phyloP scores from a whole-genome alignment of 2,329 filamentous ascomycete genomes.

The Talaromyces sp. region DNA sequence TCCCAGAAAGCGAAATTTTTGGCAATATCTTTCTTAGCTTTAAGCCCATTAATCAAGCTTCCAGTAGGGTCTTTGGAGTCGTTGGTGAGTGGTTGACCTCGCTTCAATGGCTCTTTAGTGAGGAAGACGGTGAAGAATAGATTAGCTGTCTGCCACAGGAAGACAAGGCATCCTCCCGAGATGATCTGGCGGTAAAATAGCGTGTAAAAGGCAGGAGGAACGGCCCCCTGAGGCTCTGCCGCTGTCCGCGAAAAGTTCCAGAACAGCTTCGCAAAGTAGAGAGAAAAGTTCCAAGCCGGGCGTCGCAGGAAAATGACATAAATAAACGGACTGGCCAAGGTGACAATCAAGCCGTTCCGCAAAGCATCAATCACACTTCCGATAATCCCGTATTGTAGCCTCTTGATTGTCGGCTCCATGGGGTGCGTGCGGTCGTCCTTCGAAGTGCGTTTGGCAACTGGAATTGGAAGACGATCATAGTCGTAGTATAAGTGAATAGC shows the following conservation, averaged over 20 bases:
- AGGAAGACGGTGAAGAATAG: conserved; percentile 76
- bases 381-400: conserved; percentile 37
- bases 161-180: conserved; percentile 64
- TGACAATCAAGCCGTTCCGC: conserved; percentile 40
- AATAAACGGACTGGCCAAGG: conserved; percentile 50
- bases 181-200: conserved; percentile 56
- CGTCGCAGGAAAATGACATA: conserved; percentile 64
- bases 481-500: conserved; percentile 68
- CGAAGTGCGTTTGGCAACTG: conserved; percentile 37
- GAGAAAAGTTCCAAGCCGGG: conserved; percentile 65
- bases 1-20: conserved; percentile 91
- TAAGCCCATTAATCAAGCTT: conserved; percentile 78
- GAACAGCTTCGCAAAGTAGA: conserved; percentile 68
- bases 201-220: conserved; percentile 56
- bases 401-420: conserved; percentile 35
- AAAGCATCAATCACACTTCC: conserved; percentile 32
- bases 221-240: conserved; percentile 53
- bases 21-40: conserved; percentile 74
- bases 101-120: conserved; percentile 76
- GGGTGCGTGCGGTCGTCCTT: conserved; percentile 37
- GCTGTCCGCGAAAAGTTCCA: conserved; percentile 73
- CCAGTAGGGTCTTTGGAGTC: conserved; percentile 90
- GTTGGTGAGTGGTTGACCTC: conserved; percentile 74
- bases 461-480: conserved; percentile 64
- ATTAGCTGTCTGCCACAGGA: conserved; percentile 76